Base-by-base conservation (phyloP, 225 moss, liverwort and hornwort genomes). In the Polytrichum formosum region DNA sequence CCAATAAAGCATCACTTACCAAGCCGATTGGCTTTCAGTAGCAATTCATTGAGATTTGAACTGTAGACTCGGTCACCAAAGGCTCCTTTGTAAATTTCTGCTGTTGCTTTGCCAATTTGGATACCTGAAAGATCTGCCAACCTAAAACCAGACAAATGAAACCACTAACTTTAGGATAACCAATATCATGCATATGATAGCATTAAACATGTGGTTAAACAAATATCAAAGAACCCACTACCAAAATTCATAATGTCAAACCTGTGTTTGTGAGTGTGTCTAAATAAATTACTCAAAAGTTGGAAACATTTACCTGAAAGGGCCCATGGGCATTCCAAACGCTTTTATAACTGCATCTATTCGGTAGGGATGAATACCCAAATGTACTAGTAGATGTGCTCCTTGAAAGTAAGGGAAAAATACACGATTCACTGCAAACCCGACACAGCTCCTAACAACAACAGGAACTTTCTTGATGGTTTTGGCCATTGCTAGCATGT, bases 311-410 rank as follows among this genome's bases (percentile, higher is more conserved):
- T 33, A 92, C 94, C 94, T 91, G 83, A 88, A 92, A 35, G 88
- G 87, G 63, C 95, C 95, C 95, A 95, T 92, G n/a, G 95, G 84
- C 91, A 95, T 91, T 66, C 95, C 95, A 72, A 95, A 95, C 1
- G 68, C 78, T 77, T 90, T 92, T 9, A 95, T 74, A 29, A 95
- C 70, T 18, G 87, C 72, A 76, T 95, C 92, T 53, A 95, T 84
- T 28, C 95, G 86, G 76, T 92, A 92, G 8, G 92, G 92, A 73
- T 92, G 84, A 61, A 92, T 75, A 9, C 91, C 91, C 74, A 94
- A 82, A 58, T 88, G 78, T 71, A 84, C 84, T 37, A 95, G 70
- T 30, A 92, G 75, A 22, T 75, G 76, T 28, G 85, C 82, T 60
- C 68, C 70, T 79, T 85, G 85, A 54, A 68, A 77, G 69, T 95